Percentiles rank a stretch among this genome's conserved stretches.
These are phyloP conservation scores for Penicillium sp. DNA, from an alignment of 2,329 filamentous ascomycete genomes.

Conservation along the genomic window DNA sequence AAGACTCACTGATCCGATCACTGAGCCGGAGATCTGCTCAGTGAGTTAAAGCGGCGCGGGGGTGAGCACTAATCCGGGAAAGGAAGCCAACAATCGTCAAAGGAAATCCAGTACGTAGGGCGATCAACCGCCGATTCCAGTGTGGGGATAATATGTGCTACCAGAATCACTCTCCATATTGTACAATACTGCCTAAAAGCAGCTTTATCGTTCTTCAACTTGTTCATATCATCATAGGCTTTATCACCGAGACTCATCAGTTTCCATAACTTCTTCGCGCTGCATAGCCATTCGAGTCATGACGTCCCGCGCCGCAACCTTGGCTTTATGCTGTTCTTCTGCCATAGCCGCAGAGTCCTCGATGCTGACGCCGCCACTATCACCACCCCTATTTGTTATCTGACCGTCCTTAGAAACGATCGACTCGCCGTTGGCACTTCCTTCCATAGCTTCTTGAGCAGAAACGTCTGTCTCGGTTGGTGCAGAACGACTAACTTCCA, in stretches of 20 bases:
- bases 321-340: slow-evolving; percentile 33
- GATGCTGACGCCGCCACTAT: background rate
- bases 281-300: slow-evolving; percentile 40
- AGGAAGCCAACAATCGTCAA: no score
- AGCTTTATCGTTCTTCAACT: background rate
- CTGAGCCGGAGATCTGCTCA: no score
- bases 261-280: slow-evolving; percentile 42
- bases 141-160: background rate
- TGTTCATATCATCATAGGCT: background rate
- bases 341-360: background rate
- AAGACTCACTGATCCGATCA: no score
- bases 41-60: no score
- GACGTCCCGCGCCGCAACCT: slow-evolving; percentile 35
- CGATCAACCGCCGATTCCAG: background rate
- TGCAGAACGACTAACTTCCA: background rate
- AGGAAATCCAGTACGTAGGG: background rate
- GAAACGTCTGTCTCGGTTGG: background rate
- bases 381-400: background rate
- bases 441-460: background rate
- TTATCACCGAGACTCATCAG: slow-evolving; percentile 24
- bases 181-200: background rate
- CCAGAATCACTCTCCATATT: background rate
- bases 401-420: background rate
- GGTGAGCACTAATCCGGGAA: no score
- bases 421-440: background rate